These are phyloP conservation scores for Parafenestella ontariensis DNA, from an alignment of 2,329 filamentous ascomycete species.

Conservation along the genomic window DNA sequence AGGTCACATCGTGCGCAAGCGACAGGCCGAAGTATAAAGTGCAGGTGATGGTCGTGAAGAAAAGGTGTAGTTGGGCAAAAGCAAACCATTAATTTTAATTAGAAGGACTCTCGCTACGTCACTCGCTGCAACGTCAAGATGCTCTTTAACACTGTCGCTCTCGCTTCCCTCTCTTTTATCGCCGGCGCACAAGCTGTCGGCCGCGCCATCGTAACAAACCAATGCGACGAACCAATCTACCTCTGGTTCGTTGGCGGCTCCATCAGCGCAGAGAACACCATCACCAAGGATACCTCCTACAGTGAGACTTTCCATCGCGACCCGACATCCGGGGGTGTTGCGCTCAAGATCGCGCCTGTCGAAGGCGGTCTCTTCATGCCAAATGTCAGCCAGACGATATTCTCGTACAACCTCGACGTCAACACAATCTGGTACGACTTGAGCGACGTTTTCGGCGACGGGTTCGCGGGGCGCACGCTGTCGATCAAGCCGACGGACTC, in stretches of 20 bases:
- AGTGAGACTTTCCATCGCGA: conserved; percentile 30
- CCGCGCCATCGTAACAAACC: conserved; percentile 41
- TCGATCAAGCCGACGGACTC: conserved; percentile 32
- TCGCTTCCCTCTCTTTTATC: conserved; percentile 8
- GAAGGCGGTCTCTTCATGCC: conserved; percentile 34
- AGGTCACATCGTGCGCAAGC: not conserved
- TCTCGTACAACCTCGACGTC: conserved; percentile 36
- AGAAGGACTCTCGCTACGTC: not conserved
- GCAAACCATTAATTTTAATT: not conserved
- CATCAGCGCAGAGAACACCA: conserved; percentile 18
- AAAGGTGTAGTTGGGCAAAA: not conserved
- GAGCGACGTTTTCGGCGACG: conserved; percentile 37
- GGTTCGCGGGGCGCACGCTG: conserved; percentile 32
- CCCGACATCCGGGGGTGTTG: conserved; percentile 28
- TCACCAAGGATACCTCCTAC: conserved; percentile 35
- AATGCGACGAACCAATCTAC: conserved; percentile 37
- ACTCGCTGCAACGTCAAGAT: conserved; percentile 14
- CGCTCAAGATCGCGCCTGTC: conserved; percentile 30
- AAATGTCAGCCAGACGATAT: conserved; percentile 38
- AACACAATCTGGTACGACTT: conserved; percentile 38
- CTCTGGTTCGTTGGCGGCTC: conserved; percentile 39
- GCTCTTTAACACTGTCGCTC: conserved; percentile 19
- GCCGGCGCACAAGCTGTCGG: conserved; percentile 26
- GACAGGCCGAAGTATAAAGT: not conserved
- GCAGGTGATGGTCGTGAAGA: not conserved